phyloP scores from a whole-genome alignment of 1,284 basidiomycete species.

The Flammula alnicola region DNA sequence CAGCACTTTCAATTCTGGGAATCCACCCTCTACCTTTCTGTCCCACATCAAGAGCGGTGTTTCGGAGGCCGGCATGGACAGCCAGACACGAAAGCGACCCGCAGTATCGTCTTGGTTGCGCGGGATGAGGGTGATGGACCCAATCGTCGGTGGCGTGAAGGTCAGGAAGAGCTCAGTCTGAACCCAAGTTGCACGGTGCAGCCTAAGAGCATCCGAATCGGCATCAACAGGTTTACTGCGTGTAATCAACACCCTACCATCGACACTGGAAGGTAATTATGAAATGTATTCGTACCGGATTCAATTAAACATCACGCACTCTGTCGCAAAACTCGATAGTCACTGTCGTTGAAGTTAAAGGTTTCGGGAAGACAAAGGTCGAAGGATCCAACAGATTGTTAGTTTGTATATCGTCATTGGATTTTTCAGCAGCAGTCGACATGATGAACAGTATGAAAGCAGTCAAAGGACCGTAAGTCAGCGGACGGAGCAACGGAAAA shows the following conservation, averaged over 20 bases:
- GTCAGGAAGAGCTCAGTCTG: conserved; percentile 90
- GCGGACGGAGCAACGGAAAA: too few relatives aligned
- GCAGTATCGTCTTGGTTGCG: conserved; percentile 81
- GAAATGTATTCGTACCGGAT: conserved; percentile 5
- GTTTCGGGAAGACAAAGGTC: conserved; percentile 63
- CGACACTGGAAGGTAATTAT: conserved; percentile 56
- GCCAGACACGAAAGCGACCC: conserved; percentile 89
- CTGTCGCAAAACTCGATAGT: conserved; percentile 87
- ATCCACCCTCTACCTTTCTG: conserved; percentile 85
- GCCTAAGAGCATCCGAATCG: conserved; percentile 47
- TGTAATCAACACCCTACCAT: conserved; percentile 50
- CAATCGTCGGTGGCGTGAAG: conserved; percentile 77
- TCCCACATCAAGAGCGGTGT: conserved; percentile 68
- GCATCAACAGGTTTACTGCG: conserved; percentile 2
- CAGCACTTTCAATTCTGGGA: conserved; percentile 87
- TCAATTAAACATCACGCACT: conserved; percentile 48
- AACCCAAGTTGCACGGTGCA: conserved; percentile 86
- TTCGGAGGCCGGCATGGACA: conserved; percentile 48
- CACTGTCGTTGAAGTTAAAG: conserved; percentile 51
- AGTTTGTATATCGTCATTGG: conserved; percentile 4
- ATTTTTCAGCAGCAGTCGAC: conserved; percentile 6
- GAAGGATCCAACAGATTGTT: conserved; percentile 46
- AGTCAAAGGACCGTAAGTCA: too few relatives aligned
- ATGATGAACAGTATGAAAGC: background rate
- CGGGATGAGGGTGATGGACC: conserved; percentile 73